Evolutionary conservation across 371 early-diverging fungal genomes (phyloP).

Genomic region (Haplosporangium sp.): DNA sequence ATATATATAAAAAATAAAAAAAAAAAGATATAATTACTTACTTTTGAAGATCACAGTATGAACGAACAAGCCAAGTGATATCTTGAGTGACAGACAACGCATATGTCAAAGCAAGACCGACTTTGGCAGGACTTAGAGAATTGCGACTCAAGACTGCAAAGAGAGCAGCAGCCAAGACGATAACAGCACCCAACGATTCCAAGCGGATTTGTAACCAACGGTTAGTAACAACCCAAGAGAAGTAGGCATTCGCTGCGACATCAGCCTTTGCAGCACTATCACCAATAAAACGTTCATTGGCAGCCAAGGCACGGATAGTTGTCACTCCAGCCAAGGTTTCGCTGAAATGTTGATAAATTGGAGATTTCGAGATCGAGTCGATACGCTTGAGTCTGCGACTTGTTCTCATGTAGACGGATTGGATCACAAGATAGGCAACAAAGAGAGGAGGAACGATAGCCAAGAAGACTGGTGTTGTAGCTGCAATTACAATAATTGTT

Average conservation of each 20-base stretch:
- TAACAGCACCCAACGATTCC: constrained; percentile 49
- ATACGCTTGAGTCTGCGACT: constrained; percentile 65
- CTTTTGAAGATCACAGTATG: constrained; percentile 57
- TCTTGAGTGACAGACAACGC: constrained; percentile 68
- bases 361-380: constrained; percentile 62
- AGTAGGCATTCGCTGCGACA: constrained; percentile 43
- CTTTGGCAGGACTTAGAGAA: constrained; percentile 47
- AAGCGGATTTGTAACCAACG: constrained; percentile 55
- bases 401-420: constrained; percentile 57
- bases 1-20: no score
- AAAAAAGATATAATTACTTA: constrained; percentile 2
- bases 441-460: constrained; percentile 39
- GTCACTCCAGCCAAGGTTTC: constrained; percentile 63
- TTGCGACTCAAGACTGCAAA: constrained; percentile 55
- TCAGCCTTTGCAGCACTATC: constrained; percentile 39
- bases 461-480: constrained; percentile 51
- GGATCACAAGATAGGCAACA: constrained; percentile 26
- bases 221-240: constrained; percentile 47
- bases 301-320: constrained; percentile 47
- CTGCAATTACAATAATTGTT: constrained; percentile 30
- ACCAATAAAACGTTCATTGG: constrained; percentile 34
- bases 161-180: constrained; percentile 57
- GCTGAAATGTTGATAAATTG: constrained; percentile 60
- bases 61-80: constrained; percentile 58
- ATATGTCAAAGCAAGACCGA: constrained; percentile 73